These are phyloP conservation scores for Mentha longifolia DNA, from an alignment of 257 asterid species.

Conservation along the genomic window DNA sequence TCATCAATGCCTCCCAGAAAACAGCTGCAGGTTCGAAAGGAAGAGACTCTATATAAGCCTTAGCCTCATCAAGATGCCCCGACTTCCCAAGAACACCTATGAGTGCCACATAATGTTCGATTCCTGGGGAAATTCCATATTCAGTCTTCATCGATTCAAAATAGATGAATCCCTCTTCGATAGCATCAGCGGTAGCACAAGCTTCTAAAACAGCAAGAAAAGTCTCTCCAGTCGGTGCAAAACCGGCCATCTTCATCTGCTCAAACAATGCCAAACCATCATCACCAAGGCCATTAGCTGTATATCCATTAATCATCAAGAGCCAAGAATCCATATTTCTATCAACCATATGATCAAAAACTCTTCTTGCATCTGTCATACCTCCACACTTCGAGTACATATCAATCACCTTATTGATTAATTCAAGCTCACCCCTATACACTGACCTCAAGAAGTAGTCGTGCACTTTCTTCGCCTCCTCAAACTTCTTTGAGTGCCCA, in stretches of 20 bases:
- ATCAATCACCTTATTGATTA: conserved; percentile 73
- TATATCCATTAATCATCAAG: conserved; percentile 82
- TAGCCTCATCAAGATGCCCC: conserved; percentile 88
- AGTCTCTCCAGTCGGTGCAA: conserved; percentile 64
- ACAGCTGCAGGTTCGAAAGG: conserved; percentile 78
- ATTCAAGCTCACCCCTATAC: conserved; percentile 62
- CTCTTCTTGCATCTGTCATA: conserved; percentile 86
- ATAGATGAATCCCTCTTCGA: conserved; percentile 86
- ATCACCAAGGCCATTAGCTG: conserved; percentile 81
- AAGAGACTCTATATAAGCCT: conserved; percentile 69
- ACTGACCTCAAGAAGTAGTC: conserved; percentile 84
- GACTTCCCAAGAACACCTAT: conserved; percentile 78
- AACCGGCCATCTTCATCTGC: conserved; percentile 70
- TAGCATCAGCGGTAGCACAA: conserved; percentile 93
- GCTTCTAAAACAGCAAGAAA: conserved; percentile 87
- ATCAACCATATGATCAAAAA: conserved; percentile 92
- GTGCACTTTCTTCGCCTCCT: conserved; percentile 89
- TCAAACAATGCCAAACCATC: conserved; percentile 88
- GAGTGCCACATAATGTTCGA: conserved; percentile 83
- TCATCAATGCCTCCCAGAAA: conserved; percentile 90
- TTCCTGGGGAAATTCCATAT: conserved; percentile 66
- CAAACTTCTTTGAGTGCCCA: conserved; percentile 71
- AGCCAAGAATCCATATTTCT: conserved; percentile 92
- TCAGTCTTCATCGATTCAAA: conserved; percentile 79
- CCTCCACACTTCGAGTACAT: conserved; percentile 89